A percentile compares a stretch with the other conserved stretches of the same genome.
phyloP scores from a whole-genome alignment of 768 basidiomycete genomes.

The Xerocomus brunneocitrinus region DNA sequence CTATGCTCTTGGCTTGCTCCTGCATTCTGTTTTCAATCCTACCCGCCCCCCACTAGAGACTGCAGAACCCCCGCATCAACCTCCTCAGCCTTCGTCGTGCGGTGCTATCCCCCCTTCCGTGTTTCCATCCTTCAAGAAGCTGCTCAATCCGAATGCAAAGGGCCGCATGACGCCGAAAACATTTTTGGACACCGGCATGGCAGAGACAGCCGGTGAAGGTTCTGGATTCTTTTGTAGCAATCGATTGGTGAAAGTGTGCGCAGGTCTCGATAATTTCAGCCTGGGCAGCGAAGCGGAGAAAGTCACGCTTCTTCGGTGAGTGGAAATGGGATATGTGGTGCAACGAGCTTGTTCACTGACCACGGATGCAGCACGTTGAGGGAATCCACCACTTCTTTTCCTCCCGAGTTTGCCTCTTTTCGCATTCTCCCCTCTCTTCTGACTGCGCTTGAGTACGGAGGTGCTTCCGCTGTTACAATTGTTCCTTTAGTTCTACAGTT shows the following conservation, averaged over 20 bases:
- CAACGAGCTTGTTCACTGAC: not conserved
- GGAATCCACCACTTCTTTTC: constrained; percentile 76
- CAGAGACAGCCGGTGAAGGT: constrained; percentile 50
- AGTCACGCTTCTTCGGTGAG: constrained; percentile 60
- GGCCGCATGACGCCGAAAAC: constrained; percentile 68
- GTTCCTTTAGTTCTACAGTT: constrained; percentile 83
- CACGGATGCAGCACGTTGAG: constrained; percentile 58
- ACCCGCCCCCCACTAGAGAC: constrained; percentile 65
- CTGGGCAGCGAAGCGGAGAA: constrained; percentile 82
- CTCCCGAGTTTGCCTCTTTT: constrained; percentile 77
- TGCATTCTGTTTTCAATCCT: constrained; percentile 87
- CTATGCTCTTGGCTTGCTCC: constrained; percentile 82
- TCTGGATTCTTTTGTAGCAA: constrained; percentile 82
- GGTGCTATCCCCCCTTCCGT: constrained; percentile 71
- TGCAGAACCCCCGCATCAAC: constrained; percentile 67
- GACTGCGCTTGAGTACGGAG: constrained; percentile 73
- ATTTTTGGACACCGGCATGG: constrained; percentile 80
- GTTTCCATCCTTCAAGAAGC: constrained; percentile 79
- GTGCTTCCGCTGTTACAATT: constrained; percentile 69
- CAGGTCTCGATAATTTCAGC: constrained; percentile 81
- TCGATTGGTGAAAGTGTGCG: constrained; percentile 77
- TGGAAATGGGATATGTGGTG: not conserved
- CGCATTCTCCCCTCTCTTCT: constrained; percentile 86
- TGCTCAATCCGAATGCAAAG: constrained; percentile 86
- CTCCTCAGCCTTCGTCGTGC: constrained; percentile 69